phyloP scores from a whole-genome alignment of 1,284 basidiomycete species.

The Vanrija sp. region DNA sequence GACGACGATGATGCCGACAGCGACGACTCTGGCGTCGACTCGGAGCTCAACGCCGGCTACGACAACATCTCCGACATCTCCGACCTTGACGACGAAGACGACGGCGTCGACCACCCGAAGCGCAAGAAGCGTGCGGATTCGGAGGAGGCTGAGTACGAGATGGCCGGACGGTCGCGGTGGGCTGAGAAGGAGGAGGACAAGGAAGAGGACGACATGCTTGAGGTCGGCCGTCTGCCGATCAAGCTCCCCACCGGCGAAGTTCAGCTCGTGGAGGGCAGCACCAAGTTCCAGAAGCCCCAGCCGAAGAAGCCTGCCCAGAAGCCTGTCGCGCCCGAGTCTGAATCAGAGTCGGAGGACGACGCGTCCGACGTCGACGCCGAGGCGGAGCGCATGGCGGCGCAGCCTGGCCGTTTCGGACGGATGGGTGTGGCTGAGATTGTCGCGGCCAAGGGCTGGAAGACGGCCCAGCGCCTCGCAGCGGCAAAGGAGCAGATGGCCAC shows the following conservation, averaged over 20 bases:
- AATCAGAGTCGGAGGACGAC: slow-evolving; percentile 50
- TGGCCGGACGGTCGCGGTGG: slow-evolving; percentile 31
- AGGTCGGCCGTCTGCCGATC: slow-evolving; percentile 72
- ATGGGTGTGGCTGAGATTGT: slow-evolving; percentile 74
- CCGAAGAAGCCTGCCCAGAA: slow-evolving; percentile 35
- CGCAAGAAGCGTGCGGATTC: slow-evolving; percentile 28
- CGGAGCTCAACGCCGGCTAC: slow-evolving; percentile 8
- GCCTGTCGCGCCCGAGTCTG: slow-evolving; percentile 46
- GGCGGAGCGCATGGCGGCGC: slow-evolving; percentile 36
- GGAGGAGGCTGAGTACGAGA: slow-evolving; percentile 45
- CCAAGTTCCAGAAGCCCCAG: slow-evolving; percentile 49
- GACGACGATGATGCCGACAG: slow-evolving; percentile 24
- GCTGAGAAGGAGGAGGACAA: slow-evolving; percentile 22
- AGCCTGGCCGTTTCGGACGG: slow-evolving; percentile 64
- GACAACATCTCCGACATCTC: slow-evolving; percentile 16
- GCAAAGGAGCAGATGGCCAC: slow-evolving; percentile 87
- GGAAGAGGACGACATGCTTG: slow-evolving; percentile 29
- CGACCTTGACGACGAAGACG: slow-evolving; percentile 18
- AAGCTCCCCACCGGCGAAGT: slow-evolving; percentile 76
- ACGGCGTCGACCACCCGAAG: slow-evolving; percentile 17
- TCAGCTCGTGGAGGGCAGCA: slow-evolving; percentile 51
- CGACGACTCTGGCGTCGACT: background rate
- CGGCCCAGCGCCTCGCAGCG: slow-evolving; percentile 63
- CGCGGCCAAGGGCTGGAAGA: slow-evolving; percentile 54
- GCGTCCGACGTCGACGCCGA: slow-evolving; percentile 53